phyloP scores from a whole-genome alignment of 2,329 filamentous ascomycete species.

The Trichoderma oligosporum region DNA sequence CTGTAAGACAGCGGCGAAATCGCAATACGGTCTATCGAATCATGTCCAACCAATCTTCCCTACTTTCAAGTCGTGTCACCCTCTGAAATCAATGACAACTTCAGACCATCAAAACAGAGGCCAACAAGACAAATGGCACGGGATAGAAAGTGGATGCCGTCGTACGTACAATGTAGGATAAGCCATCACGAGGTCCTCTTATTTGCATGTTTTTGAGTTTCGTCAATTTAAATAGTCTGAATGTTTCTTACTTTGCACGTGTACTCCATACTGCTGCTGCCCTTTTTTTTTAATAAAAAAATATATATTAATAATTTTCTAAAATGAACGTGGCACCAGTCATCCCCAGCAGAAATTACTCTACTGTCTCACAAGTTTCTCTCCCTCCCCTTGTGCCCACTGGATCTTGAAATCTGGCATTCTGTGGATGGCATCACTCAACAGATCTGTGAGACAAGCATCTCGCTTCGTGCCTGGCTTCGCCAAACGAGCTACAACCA shows the following conservation, averaged over 20 bases:
- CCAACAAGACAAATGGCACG: background rate
- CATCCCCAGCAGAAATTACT: background rate
- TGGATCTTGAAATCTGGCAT: conserved; percentile 10
- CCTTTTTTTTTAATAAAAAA: no score
- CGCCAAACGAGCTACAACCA: conserved; percentile 13
- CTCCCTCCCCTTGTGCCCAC: background rate
- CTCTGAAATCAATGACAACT: background rate
- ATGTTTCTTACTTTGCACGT: no score
- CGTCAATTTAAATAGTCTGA: background rate
- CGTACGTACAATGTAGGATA: background rate
- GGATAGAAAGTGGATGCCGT: background rate
- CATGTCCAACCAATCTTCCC: background rate
- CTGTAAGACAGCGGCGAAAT: conserved; percentile 3
- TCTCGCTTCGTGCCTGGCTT: conserved; percentile 15
- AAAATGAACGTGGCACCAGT: conserved; percentile 17
- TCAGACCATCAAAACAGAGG: background rate
- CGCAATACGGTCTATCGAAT: background rate
- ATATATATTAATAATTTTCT: no score
- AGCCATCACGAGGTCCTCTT: conserved; percentile 5
- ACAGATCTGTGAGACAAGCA: conserved; percentile 19
- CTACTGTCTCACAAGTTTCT: conserved; percentile 11
- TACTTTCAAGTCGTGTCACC: background rate
- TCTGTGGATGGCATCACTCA: conserved; percentile 7
- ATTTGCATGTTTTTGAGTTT: conserved; percentile 13
- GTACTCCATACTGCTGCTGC: conserved; percentile 8